Base-by-base conservation (phyloP, 2,329 filamentous ascomycete genomes). In the Aspergillus thermomutatus region DNA sequence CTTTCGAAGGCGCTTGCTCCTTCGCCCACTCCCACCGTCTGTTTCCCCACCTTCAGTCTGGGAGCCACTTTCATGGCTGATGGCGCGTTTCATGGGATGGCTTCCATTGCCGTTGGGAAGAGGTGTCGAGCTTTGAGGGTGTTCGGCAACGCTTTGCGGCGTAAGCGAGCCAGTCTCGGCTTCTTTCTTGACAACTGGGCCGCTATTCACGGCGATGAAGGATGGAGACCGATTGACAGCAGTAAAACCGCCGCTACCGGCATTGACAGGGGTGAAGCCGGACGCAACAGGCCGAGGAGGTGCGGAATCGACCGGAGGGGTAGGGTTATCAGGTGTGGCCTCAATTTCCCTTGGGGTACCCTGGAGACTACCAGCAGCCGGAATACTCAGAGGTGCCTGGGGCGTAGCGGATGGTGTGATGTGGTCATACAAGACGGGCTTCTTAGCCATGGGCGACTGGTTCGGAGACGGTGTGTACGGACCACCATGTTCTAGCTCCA, bases 1-100 rank as follows among this genome's bases (percentile, higher is more conserved):
- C 81, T 95, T 96, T 75, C 94, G 96, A 11, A 96, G 81, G 46
- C 94, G 87, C 78, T 99, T 99, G 75, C 92, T 97, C 56, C 93
- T 87, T 60, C 94, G 85, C 62, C 89, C 91, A 60, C 79, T 82
- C 49, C 84, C 84, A 63, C 79, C 80, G 50, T 91, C 88, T 1
- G 74, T 75, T 53, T 91, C 87, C 10, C 72, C 72, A 55, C 75
- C 74, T 7, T 77, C 72, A 0, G 67, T 69, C 37, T 79, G 77
- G 3, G 76, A 77, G 31, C 70, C 69, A 50, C 72, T 80, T 31
- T 83, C 81, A 55, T 79, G 82, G 65, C 87, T 90, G 53, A 91
- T 79, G 56, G 91, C 89, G 55, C 93, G 86, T 77, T 97, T 97
- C 53, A 94, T 75, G 2, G 84, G 79, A 55, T 85, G 85, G 19